These are phyloP conservation scores for Centaurea solstitialis DNA, from an alignment of 129 eudicot genomes.

Conservation along the genomic window DNA sequence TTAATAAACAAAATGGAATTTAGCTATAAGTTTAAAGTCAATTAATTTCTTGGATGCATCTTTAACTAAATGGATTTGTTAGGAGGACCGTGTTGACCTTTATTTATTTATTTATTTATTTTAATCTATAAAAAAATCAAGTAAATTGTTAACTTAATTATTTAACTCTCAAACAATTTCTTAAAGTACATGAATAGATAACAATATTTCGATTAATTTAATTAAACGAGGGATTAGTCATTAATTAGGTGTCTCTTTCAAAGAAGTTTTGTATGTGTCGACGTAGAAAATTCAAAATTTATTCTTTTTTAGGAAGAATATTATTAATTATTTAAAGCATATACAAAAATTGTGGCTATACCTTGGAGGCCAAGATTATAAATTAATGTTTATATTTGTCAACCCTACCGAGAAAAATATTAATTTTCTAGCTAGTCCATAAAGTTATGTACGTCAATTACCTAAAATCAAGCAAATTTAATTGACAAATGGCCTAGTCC, in stretches of 20 bases:
- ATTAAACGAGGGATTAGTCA: conserved; percentile 14
- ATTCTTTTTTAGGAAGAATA: not conserved
- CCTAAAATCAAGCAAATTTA: no score
- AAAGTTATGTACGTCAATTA: no score
- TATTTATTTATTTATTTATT: not conserved
- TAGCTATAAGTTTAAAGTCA: not conserved
- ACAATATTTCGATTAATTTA: not conserved
- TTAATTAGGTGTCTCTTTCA: conserved; percentile 12
- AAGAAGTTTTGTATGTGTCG: conserved; percentile 4
- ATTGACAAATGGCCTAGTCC: no score
- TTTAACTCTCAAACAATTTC: not conserved
- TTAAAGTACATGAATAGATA: not conserved
- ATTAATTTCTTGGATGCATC: conserved; percentile 1
- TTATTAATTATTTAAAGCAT: not conserved
- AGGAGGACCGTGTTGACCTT: conserved; percentile 15
- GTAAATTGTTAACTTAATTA: not conserved
- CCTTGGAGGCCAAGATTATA: not conserved
- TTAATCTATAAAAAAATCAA: not conserved
- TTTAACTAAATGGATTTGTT: conserved; percentile 26
- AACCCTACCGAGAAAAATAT: conserved; percentile 1
- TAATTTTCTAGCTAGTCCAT: not conserved
- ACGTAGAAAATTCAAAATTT: not conserved
- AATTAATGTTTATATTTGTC: not conserved
- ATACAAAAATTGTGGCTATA: not conserved
- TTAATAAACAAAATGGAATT: not conserved